Evolutionary conservation across 2,329 filamentous ascomycete genomes (phyloP), one percentile per base, ranked within the genome.

Genomic region (Ophiostoma ulmi): DNA sequence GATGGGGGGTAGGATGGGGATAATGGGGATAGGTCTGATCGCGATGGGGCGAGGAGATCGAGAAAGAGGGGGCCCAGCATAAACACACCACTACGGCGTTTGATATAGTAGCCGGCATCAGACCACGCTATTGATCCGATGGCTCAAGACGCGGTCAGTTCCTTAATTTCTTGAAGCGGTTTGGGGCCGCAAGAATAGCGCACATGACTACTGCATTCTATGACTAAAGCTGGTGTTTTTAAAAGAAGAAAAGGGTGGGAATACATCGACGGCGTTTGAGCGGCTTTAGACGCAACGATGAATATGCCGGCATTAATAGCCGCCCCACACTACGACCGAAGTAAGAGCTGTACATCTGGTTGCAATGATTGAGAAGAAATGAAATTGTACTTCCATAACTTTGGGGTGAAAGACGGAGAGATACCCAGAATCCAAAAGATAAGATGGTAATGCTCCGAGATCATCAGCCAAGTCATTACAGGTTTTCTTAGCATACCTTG

Each of bases 11-110:
- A 55, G 52, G 52, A 26, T 58, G n/a, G 52, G 52, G 52, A 58
- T 31, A 26, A 58, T 58, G 52, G 52, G 22, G 52, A 17, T 20
- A 20, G 8, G 44, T 48, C 44, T 26, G 52, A 17, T 26, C n/a
- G 52, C 31, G 52, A 58, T 58, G 52, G 52, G n/a, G 52, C n/a
- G 44, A 48, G 44, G 44, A 48, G 44, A 48, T n/a, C 36, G n/a
- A 5, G 22, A 48, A 48, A 55, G n/a, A 13, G 22, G 65, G 44
- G 26, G 10, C 17, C 31, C 20, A 20, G n/a, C 44, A 48, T 17
- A 20, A 58, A 58, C 52, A 58, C 52, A 58, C 52, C 52, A 58
- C 52, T 26, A 26, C 22, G 52, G 22, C 52, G 52, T 58, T 58
- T 58, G 52, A 58, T 58, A 13, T 8, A 58, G 22, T 58, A 58